phyloP scores from a whole-genome alignment of 805 yeast genomes.

The Babjeviella inositovora region DNA sequence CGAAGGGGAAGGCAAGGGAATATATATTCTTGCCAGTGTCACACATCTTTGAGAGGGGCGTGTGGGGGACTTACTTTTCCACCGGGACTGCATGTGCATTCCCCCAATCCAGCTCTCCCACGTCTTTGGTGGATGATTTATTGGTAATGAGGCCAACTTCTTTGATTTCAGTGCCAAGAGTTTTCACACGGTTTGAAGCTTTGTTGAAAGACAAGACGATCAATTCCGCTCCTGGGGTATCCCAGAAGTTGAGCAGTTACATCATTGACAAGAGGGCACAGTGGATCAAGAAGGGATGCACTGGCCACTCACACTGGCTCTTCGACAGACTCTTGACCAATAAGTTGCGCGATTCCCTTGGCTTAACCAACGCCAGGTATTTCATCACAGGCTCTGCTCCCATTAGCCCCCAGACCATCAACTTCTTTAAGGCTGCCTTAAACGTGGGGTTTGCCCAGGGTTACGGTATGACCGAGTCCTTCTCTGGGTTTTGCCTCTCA shows the following conservation, averaged over 20 bases:
- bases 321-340: conserved; percentile 18
- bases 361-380: conserved; percentile 23
- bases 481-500: conserved; percentile 32
- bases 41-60: conserved; percentile 37
- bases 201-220: conserved; percentile 9
- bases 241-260: conserved; percentile 13
- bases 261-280: conserved; percentile 21
- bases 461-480: conserved; percentile 49
- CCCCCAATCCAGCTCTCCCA: conserved; percentile 11
- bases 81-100: conserved; percentile 13
- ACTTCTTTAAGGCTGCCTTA: conserved; percentile 45
- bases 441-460: conserved; percentile 35
- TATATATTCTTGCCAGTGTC: conserved; percentile 39
- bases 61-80: no score
- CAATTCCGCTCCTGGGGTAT: conserved; percentile 13
- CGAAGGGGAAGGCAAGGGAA: conserved; percentile 9
- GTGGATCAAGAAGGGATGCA: conserved; percentile 18
- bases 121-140: conserved; percentile 13
- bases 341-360: conserved; percentile 21
- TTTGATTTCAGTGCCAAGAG: conserved; percentile 15
- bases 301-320: conserved; percentile 22
- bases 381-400: conserved; percentile 56
- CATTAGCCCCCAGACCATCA: conserved; percentile 40
- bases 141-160: conserved; percentile 10
- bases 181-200: conserved; percentile 14